A percentile compares a stretch with the other conserved stretches of the same genome.
Conservation (phyloP, 2,329 filamentous ascomycete genomes). For the Myriosclerotinia scirpicola region DNA sequence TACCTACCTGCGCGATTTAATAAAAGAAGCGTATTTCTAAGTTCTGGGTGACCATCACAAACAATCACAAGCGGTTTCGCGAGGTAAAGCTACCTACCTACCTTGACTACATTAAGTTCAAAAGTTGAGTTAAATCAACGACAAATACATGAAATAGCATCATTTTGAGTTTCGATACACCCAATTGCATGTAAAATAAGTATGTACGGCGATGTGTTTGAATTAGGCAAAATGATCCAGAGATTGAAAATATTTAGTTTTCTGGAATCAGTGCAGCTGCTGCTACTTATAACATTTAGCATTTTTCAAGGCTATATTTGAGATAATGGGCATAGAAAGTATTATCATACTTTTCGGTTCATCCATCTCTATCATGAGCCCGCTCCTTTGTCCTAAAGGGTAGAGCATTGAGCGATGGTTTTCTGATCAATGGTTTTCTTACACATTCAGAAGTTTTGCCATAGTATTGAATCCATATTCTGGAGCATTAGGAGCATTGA, state of each 20-base stretch:
- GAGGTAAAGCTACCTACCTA: background rate
- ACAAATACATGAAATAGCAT: too few relatives aligned
- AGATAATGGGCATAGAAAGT: background rate
- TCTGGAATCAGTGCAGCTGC: background rate
- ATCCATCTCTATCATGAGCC: background rate
- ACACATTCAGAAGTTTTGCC: too few relatives aligned
- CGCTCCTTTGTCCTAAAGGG: background rate
- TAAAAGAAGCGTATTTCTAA: too few relatives aligned
- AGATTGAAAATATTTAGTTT: background rate
- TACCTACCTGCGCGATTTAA: background rate
- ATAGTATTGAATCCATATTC: too few relatives aligned
- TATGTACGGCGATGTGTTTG: background rate
- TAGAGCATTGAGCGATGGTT: background rate
- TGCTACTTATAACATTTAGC: background rate
- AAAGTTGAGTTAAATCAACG: background rate
- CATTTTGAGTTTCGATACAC: too few relatives aligned
- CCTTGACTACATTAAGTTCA: background rate
- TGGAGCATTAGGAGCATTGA: too few relatives aligned
- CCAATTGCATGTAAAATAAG: too few relatives aligned
- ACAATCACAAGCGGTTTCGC: background rate
- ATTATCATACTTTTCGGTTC: background rate
- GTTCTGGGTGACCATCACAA: background rate
- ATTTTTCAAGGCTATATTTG: background rate
- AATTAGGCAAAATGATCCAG: background rate
- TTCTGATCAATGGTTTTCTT: too few relatives aligned